Conservation (phyloP, 371 early-diverging fungal genomes). For the Actinomortierella ambigua region DNA sequence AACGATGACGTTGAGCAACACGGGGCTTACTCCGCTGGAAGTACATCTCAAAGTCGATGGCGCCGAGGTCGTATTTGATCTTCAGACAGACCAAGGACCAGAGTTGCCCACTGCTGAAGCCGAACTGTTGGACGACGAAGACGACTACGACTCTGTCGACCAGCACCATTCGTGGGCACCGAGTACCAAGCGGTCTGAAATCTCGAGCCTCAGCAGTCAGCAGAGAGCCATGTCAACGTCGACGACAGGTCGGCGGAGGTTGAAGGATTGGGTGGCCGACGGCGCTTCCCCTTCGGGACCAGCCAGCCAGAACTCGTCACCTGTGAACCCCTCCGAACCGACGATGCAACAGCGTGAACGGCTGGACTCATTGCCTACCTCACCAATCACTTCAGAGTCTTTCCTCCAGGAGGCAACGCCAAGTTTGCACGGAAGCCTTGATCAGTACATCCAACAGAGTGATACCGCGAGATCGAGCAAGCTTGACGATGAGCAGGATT, state of each 20-base stretch:
- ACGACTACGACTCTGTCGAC: background rate
- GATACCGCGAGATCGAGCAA: constrained; percentile 1
- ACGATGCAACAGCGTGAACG: no score
- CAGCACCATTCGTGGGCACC: background rate
- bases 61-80: constrained; percentile 74
- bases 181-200: background rate
- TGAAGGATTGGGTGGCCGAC: constrained; percentile 44
- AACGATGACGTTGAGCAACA: constrained; percentile 82
- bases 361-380: constrained; percentile 28
- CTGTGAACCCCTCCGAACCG: no score
- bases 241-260: constrained; percentile 14
- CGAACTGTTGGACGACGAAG: background rate
- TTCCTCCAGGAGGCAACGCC: constrained; percentile 24
- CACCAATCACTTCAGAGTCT: constrained; percentile 37
- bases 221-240: no score
- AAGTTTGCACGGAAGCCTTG: no score
- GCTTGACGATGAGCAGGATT: constrained; percentile 21
- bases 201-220: no score
- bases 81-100: constrained; percentile 49
- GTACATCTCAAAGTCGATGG: constrained; percentile 82
- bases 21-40: constrained; percentile 79
- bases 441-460: no score
- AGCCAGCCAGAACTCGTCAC: no score
- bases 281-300: constrained; percentile 13
- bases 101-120: constrained; percentile 1